Evolutionary conservation across 768 basidiomycete genomes (phyloP).

Genomic region (Pholiota microspora): DNA sequence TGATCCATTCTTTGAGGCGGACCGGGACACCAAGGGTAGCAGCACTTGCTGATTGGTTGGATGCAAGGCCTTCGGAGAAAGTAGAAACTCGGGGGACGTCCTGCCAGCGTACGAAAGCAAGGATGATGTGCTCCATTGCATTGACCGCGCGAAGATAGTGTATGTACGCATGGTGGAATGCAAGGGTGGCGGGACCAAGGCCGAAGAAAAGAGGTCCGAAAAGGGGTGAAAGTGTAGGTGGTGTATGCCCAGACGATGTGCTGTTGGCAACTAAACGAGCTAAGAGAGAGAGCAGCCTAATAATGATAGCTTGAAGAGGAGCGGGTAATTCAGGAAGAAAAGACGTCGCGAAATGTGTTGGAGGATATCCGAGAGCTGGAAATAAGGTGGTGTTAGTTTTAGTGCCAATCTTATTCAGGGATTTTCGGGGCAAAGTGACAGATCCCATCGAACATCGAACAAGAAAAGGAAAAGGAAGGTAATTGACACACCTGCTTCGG

Average conservation of each 20-base stretch:
- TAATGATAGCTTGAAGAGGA: conserved; percentile 56
- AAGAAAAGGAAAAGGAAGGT: neutral
- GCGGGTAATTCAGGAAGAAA: conserved; percentile 58
- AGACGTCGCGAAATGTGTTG: conserved; percentile 61
- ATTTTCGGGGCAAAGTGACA: conserved; percentile 3
- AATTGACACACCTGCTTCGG: conserved; percentile 69
- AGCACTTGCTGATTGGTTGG: conserved; percentile 43
- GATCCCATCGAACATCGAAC: conserved; percentile 2
- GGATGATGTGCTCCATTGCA: conserved; percentile 91
- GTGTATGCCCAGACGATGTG: conserved; percentile 84
- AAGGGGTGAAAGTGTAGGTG: conserved; percentile 83
- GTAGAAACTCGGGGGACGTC: conserved; percentile 45
- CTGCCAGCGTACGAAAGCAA: conserved; percentile 86
- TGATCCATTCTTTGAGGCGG: conserved; percentile 89
- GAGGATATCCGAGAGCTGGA: conserved; percentile 63
- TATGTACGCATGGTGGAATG: conserved; percentile 48
- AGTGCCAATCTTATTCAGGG: neutral
- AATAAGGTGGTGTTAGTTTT: conserved; percentile 6
- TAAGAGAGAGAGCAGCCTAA: conserved; percentile 77
- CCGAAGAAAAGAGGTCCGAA: conserved; percentile 92
- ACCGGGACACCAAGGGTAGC: conserved; percentile 71
- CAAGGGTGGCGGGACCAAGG: conserved; percentile 50
- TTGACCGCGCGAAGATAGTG: conserved; percentile 79
- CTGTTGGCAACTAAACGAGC: conserved; percentile 83
- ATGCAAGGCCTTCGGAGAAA: conserved; percentile 27